A percentile compares a stretch with the other conserved stretches of the same genome.
Conservation (phyloP, 2,329 filamentous ascomycete species). For the Botrytis galanthina region DNA sequence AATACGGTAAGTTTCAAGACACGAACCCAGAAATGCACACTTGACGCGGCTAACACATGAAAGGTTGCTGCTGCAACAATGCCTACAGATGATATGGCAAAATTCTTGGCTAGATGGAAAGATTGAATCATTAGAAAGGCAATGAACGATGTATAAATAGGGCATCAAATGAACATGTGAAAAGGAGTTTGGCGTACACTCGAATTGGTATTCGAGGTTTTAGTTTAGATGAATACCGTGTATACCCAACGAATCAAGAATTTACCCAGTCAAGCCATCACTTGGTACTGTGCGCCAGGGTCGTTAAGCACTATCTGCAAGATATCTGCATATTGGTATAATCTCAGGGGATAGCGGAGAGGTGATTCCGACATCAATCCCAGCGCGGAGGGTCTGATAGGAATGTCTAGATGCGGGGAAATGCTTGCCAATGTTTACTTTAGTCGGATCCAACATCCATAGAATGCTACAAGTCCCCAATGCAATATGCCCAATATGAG, state of each 20-base stretch:
- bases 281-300: background rate
- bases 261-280: constrained; percentile 8
- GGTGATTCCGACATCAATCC: constrained; percentile 4
- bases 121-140: constrained; percentile 31
- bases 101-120: constrained; percentile 42
- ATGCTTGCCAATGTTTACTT: constrained; percentile 5
- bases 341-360: constrained; percentile 9
- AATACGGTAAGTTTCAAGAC: constrained; percentile 39
- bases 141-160: background rate
- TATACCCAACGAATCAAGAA: constrained; percentile 20
- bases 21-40: background rate
- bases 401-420: constrained; percentile 15
- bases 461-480: background rate
- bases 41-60: constrained; percentile 24
- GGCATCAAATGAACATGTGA: constrained; percentile 1
- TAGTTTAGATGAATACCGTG: constrained; percentile 14
- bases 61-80: constrained; percentile 36
- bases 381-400: background rate
- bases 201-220: constrained; percentile 13
- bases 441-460: background rate
- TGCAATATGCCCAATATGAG: background rate
- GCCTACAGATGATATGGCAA: constrained; percentile 40
- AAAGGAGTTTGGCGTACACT: constrained; percentile 18
- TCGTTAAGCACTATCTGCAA: background rate
- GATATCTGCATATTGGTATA: constrained; percentile 4